phyloP scores from a whole-genome alignment of 768 basidiomycete genomes.

The Tricholoma saponaceum region DNA sequence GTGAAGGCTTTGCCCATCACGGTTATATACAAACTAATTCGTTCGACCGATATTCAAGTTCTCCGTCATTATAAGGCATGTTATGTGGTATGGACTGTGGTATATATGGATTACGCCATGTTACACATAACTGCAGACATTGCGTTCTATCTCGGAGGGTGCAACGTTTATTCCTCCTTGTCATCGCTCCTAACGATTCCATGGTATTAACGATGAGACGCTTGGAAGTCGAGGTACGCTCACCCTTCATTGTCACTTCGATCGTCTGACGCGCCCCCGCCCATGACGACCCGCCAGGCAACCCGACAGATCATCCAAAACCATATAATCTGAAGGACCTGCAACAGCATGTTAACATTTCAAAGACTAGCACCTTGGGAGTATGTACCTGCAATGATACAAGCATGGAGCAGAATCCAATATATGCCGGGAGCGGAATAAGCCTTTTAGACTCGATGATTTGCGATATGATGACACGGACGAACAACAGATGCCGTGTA shows the following conservation, averaged over 20 bases:
- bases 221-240: constrained; percentile 4
- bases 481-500: constrained; percentile 83
- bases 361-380: not conserved
- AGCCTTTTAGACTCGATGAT: constrained; percentile 46
- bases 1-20: no score
- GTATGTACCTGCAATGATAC: constrained; percentile 55
- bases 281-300: constrained; percentile 74
- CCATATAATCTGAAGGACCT: constrained; percentile 82
- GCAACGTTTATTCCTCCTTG: constrained; percentile 27
- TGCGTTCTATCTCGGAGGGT: not conserved
- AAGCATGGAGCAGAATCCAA: constrained; percentile 52
- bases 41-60: not conserved
- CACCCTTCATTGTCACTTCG: constrained; percentile 84
- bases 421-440: constrained; percentile 41
- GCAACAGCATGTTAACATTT: constrained; percentile 11
- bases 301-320: constrained; percentile 81
- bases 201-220: constrained; percentile 2
- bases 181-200: constrained; percentile 23
- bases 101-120: not conserved
- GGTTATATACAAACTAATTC: no score
- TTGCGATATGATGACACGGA: constrained; percentile 61
- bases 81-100: not conserved
- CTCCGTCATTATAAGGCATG: not conserved
- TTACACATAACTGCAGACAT: not conserved
- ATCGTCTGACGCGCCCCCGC: constrained; percentile 74